phyloP scores from a whole-genome alignment of 345 rosid species.

The Physaria fendleri region DNA sequence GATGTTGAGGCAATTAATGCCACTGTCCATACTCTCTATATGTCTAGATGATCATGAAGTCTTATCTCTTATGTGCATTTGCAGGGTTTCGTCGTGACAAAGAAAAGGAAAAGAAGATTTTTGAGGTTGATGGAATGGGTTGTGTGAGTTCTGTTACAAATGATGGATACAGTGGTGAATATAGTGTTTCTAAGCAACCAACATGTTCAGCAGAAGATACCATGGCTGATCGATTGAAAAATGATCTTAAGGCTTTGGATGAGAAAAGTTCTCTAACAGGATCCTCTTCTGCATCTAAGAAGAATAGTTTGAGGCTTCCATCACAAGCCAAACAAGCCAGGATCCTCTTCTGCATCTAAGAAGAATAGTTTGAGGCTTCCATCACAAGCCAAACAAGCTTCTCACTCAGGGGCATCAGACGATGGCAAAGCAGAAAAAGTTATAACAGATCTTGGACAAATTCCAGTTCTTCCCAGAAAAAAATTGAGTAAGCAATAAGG shows the following conservation, averaged over 20 bases:
- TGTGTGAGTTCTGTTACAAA: slow-evolving; percentile 2
- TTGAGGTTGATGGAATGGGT: not conserved
- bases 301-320: slow-evolving; percentile 23
- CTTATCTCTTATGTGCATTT: not conserved
- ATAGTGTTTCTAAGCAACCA: not conserved
- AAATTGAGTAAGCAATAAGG: slow-evolving; percentile 4
- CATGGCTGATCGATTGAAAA: not conserved
- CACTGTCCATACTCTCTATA: not conserved
- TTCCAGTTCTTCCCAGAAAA: not conserved
- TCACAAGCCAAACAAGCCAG: slow-evolving; percentile 20
- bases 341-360: slow-evolving; percentile 26
- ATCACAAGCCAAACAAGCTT: slow-evolving; percentile 17
- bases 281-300: slow-evolving; percentile 27
- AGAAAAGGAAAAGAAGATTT: slow-evolving; percentile 3
- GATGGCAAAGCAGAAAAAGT: slow-evolving; percentile 24
- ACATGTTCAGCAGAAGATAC: not conserved
- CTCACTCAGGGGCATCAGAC: slow-evolving; percentile 21
- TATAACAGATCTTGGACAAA: not conserved
- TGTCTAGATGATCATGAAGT: not conserved
- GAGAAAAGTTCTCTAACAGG: slow-evolving; percentile 7
- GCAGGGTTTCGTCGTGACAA: slow-evolving; percentile 14
- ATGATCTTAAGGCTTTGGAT: not conserved
- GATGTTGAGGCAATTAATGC: not conserved
- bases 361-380: slow-evolving; percentile 25
- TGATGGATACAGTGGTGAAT: not conserved